These are phyloP conservation scores for Thalassiosira profunda DNA, from an alignment of 108 stramenopile genomes.

Conservation along the genomic window DNA sequence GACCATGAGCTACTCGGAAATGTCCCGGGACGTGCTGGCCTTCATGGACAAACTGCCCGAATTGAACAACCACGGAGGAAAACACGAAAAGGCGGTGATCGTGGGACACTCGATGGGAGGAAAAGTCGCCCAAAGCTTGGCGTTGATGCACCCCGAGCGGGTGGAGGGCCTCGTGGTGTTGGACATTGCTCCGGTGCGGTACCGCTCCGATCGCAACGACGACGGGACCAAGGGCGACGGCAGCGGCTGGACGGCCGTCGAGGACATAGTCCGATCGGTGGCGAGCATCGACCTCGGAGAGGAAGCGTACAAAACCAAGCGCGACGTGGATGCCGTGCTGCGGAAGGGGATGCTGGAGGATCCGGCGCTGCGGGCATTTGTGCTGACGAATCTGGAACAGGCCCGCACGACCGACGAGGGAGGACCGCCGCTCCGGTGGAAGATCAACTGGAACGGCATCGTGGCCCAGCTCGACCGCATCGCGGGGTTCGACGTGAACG, in stretches of 20 bases:
- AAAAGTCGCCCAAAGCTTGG: conserved; percentile 88
- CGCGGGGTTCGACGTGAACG: conserved; percentile 80
- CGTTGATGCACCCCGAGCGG: conserved; percentile 79
- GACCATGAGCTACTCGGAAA: conserved; percentile 84
- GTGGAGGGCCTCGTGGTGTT: conserved; percentile 89
- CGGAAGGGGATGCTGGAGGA: conserved; percentile 67
- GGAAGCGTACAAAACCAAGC: conserved; percentile 50
- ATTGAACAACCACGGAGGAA: conserved; percentile 11
- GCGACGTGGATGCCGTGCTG: conserved; percentile 66
- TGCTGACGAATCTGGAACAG: conserved; percentile 87
- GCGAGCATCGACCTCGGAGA: conserved; percentile 41
- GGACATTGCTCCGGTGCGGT: conserved; percentile 93
- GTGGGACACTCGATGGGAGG: conserved; percentile 97
- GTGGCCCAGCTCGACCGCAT: conserved; percentile 70
- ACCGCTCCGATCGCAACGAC: conserved; percentile 51
- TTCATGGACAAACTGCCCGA: conserved; percentile 58
- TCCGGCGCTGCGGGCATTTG: conserved; percentile 89
- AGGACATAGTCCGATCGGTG: conserved; percentile 82
- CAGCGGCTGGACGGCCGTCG: conserved; percentile 81
- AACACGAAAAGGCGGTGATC: conserved; percentile 64
- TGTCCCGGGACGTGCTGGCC: conserved; percentile 89
- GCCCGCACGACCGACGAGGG: conserved; percentile 24
- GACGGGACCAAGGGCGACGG: conserved; percentile 21
- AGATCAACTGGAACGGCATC: conserved; percentile 85
- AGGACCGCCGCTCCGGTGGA: conserved; percentile 67